These are phyloP conservation scores for Leccinum subgranulosum DNA, from an alignment of 768 basidiomycete species.

Conservation along the genomic window DNA sequence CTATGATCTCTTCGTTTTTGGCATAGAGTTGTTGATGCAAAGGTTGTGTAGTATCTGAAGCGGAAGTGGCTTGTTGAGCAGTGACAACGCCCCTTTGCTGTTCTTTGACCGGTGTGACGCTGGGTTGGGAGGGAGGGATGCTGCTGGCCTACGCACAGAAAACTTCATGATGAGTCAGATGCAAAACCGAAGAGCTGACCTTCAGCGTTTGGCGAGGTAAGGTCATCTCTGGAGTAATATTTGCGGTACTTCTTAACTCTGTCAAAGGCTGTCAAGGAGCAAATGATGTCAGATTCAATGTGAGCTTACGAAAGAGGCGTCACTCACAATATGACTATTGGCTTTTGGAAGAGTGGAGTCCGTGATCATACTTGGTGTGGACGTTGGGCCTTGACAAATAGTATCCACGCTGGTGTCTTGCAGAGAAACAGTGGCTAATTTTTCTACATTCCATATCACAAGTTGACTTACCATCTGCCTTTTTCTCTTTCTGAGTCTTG, in stretches of 20 bases:
- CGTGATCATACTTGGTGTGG: background rate
- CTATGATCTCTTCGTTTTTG: background rate
- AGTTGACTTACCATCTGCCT: background rate
- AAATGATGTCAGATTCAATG: background rate
- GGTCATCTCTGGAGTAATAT: background rate
- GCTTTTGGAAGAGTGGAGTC: background rate
- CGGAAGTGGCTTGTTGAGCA: background rate
- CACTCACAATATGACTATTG: slow-evolving; percentile 9
- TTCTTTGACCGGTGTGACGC: slow-evolving; percentile 27
- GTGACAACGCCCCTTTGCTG: slow-evolving; percentile 30
- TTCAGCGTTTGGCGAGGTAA: background rate
- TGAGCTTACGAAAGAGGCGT: background rate
- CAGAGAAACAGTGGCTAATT: background rate
- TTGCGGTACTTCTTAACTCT: background rate
- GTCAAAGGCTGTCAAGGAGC: slow-evolving; percentile 1
- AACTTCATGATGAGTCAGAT: background rate
- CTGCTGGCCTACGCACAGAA: slow-evolving; percentile 5
- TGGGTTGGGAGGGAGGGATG: background rate
- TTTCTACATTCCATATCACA: background rate
- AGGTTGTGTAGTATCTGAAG: background rate
- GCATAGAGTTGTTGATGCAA: background rate
- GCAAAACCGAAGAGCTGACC: slow-evolving; percentile 12
- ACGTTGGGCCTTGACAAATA: background rate
- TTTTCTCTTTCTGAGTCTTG: slow-evolving; percentile 8
- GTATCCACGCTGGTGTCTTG: background rate